These are phyloP conservation scores for Miamiensis avidus DNA, from an alignment of 169 alveolate genomes.

Conservation along the genomic window DNA sequence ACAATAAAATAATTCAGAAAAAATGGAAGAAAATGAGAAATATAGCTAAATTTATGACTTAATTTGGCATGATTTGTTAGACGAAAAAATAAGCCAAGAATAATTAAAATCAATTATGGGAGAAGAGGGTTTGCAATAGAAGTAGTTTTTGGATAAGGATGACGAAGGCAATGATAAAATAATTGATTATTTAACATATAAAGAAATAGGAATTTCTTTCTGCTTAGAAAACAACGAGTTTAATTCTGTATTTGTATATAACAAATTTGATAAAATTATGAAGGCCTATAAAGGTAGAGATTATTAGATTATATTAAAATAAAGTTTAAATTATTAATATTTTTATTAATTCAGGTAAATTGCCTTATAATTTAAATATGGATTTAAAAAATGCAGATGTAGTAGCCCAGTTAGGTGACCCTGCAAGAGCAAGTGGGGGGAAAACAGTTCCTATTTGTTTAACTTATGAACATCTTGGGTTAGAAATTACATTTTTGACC, in stretches of 20 bases:
- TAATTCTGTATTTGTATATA: background rate
- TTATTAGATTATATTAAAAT: too few relatives aligned
- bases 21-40: background rate
- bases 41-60: background rate
- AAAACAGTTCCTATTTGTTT: conserved; percentile 5
- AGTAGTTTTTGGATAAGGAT: background rate
- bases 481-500: conserved; percentile 20
- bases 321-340: too few relatives aligned
- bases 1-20: too few relatives aligned
- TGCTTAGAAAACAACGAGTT: background rate
- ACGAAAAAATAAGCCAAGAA: background rate
- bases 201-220: background rate
- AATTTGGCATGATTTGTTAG: background rate
- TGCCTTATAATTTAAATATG: background rate
- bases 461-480: conserved; percentile 12
- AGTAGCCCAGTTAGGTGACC: conserved; percentile 8
- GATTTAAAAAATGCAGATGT: conserved; percentile 9
- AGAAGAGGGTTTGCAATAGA: background rate
- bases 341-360: background rate
- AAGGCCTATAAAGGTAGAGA: background rate
- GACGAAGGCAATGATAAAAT: background rate
- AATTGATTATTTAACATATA: background rate
- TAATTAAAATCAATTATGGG: background rate
- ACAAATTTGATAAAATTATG: background rate
- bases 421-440: conserved; percentile 10